Evolutionary conservation across 139 green algal species (phyloP).

Genomic region (Gonium pectorale): DNA sequence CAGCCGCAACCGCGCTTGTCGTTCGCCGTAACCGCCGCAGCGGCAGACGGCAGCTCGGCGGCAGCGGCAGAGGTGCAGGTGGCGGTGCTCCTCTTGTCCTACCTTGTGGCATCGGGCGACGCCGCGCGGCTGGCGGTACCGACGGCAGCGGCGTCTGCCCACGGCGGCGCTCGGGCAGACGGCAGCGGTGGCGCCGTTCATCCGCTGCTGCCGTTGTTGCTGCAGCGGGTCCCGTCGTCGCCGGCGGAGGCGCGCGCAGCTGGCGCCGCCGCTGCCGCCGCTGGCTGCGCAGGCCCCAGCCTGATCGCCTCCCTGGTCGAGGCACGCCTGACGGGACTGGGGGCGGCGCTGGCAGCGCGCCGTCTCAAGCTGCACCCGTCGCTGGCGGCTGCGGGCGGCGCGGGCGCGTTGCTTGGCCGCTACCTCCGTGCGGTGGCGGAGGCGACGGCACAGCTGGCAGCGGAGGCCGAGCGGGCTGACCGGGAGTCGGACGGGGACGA

Average conservation of each 20-base stretch:
- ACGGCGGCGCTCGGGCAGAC: neutral
- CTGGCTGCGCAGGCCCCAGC: neutral
- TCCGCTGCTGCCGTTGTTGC: neutral
- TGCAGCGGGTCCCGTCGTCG: neutral
- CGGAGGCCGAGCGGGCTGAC: neutral
- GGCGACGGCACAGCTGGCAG: neutral
- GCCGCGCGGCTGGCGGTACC: neutral
- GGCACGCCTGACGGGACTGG: neutral
- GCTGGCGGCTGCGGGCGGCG: neutral
- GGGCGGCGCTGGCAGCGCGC: neutral
- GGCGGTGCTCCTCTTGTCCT: neutral
- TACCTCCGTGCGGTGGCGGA: neutral
- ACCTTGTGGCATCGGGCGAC: neutral
- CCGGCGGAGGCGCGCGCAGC: neutral
- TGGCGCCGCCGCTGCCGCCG: neutral
- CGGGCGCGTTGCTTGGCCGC: neutral
- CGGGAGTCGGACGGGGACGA: too few relatives aligned
- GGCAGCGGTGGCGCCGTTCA: neutral
- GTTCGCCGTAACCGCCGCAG: neutral
- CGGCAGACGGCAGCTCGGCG: neutral
- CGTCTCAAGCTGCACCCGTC: slow-evolving; percentile 16
- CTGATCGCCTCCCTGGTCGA: neutral
- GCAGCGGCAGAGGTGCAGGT: neutral
- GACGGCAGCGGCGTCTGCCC: neutral
- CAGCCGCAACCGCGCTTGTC: too few relatives aligned